Base-by-base conservation (phyloP, 2,329 filamentous ascomycete genomes). In the Hypoxylon sp. region DNA sequence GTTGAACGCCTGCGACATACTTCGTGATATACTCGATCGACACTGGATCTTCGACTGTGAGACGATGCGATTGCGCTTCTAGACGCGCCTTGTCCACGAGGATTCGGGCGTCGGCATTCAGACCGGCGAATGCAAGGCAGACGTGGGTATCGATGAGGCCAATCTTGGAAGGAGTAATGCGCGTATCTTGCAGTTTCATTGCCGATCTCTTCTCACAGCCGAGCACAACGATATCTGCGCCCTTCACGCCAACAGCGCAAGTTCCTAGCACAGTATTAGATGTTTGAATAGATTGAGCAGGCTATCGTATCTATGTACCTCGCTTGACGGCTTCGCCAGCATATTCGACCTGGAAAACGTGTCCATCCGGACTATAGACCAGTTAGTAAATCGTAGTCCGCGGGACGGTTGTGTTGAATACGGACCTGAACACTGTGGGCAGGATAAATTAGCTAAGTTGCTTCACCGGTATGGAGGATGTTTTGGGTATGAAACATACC, bases 321-420 rank as follows among this genome's bases (percentile, higher is more conserved):
- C 96, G 85, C 87, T 99, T 99, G 73, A 99, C 96, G 73, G 96
- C 96, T 84, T 99, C 96, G 73, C 97, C 91, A 61, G 96, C 96
- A 88, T 99, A 99, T 87, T 99, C 96, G 77, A 99, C 96, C 83
- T 99, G 96, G 84, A 99, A 99, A 76, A 99, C 96, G 85, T 99
- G 96, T 82, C 96, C 96, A 83, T 99, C 96, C 77, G 96, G 96
- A 88, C 95, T 98, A 78, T 51, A 62, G 50, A 50, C n/a, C n/a
- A 39, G 78, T 90, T 80, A 89, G 84, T 74, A 70, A 63, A 56
- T 21, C 66, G 51, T 62, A 48, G 34, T 56, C 45, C 25, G 27
- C 30, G 50, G 32, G 53, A 51, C 56, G 47, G 21, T 29, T 39
- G 32, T 21, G 55, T 61, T 30, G 47, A 67, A 55, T 72, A 80